phyloP scores from a whole-genome alignment of 2,329 filamentous ascomycete genomes.

The Fusarium pseudonygamai region DNA sequence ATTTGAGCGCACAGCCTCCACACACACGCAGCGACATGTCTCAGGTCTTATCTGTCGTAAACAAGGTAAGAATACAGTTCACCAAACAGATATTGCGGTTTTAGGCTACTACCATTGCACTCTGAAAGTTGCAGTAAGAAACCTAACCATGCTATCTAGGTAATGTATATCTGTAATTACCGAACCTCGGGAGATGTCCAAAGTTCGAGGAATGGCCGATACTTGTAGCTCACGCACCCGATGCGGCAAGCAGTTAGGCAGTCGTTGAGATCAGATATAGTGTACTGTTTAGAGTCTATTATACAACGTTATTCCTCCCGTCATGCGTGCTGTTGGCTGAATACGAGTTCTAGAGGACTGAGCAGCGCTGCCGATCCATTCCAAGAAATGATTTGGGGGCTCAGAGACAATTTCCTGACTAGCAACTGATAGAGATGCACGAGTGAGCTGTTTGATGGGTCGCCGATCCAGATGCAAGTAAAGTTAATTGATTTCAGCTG shows the following conservation, averaged over 20 bases:
- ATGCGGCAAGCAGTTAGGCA: neutral
- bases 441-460: neutral
- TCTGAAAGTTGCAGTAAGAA: neutral
- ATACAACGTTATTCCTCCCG: neutral
- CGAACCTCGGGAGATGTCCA: rapidly evolving
- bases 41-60: neutral
- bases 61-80: rapidly evolving
- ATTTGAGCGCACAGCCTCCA: neutral
- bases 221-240: too few species aligned
- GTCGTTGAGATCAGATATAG: neutral
- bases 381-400: neutral
- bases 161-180: rapidly evolving
- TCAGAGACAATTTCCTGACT: neutral
- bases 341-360: neutral
- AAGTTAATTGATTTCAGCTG: neutral
- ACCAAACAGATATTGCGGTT: neutral
- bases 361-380: neutral
- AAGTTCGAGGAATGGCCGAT: too few species aligned
- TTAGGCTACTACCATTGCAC: rapidly evolving
- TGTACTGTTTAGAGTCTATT: too few species aligned
- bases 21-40: neutral
- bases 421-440: too few species aligned
- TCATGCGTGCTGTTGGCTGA: neutral
- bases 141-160: neutral
- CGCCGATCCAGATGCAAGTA: neutral